A percentile compares a stretch with the other conserved stretches of the same genome.
These are phyloP conservation scores for Leccinum subspadiceum DNA, from an alignment of 1,284 basidiomycete genomes.

Conservation along the genomic window DNA sequence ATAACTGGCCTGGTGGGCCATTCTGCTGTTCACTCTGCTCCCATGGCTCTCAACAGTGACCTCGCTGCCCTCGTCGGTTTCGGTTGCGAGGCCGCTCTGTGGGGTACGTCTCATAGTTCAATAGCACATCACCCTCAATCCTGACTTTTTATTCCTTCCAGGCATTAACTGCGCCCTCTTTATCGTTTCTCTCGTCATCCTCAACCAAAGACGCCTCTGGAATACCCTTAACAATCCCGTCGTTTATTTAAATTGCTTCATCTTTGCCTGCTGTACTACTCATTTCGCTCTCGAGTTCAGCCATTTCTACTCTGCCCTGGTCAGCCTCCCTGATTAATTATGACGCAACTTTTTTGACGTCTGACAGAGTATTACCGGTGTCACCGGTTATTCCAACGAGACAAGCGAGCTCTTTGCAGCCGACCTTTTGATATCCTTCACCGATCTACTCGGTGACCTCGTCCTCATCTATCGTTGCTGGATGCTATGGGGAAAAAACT, in stretches of 20 bases:
- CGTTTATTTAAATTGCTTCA: conserved; percentile 26
- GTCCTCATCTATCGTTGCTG: conserved; percentile 42
- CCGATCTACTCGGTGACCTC: conserved; percentile 38
- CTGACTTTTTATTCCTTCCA: background rate
- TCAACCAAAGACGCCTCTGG: conserved; percentile 13
- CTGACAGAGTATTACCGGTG: conserved; percentile 21
- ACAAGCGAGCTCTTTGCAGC: conserved; percentile 30
- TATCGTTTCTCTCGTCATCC: conserved; percentile 23
- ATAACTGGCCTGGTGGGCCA: background rate
- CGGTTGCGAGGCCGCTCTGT: conserved; percentile 32
- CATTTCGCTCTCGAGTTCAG: conserved; percentile 41
- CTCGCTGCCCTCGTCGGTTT: conserved; percentile 36
- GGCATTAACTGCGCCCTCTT: conserved; percentile 29
- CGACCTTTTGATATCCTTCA: conserved; percentile 37
- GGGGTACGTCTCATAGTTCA: conserved; percentile 25
- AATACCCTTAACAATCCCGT: conserved; percentile 22
- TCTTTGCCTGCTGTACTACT: conserved; percentile 36
- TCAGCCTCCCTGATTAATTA: conserved; percentile 16
- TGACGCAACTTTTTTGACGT: background rate
- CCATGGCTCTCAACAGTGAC: conserved; percentile 18
- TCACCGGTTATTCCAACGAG: conserved; percentile 31
- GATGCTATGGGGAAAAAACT: conserved; percentile 35
- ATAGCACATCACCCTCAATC: background rate
- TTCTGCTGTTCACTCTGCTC: background rate
- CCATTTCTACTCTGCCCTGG: conserved; percentile 35